phyloP scores from a whole-genome alignment of 345 rosid species.

The Citrus mangshanensis region DNA sequence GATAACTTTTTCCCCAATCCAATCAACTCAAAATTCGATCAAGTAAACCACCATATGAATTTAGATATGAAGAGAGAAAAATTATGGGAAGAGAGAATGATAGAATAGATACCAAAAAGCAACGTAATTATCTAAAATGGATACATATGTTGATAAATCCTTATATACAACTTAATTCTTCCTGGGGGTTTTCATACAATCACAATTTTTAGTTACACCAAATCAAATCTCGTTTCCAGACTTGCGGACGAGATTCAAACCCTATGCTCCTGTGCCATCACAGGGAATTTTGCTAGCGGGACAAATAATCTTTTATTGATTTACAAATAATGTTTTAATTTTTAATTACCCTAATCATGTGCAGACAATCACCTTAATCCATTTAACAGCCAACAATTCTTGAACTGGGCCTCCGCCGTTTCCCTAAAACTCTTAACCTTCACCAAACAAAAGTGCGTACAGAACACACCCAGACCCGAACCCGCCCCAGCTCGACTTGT shows the following conservation, averaged over 20 bases:
- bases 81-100: too few relatives aligned
- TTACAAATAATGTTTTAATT: slow-evolving; percentile 11
- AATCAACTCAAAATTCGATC: too few relatives aligned
- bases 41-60: too few relatives aligned
- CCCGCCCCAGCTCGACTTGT: slow-evolving; percentile 41
- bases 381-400: slow-evolving; percentile 59
- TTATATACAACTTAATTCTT: too few relatives aligned
- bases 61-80: too few relatives aligned
- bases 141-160: too few relatives aligned
- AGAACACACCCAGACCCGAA: slow-evolving; percentile 42
- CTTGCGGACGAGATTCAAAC: neutral
- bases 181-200: too few relatives aligned
- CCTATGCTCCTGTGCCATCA: neutral
- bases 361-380: neutral
- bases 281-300: too few relatives aligned
- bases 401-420: slow-evolving; percentile 48
- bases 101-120: too few relatives aligned
- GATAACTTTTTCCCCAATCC: too few relatives aligned
- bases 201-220: too few relatives aligned
- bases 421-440: slow-evolving; percentile 62
- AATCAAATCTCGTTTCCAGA: neutral
- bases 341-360: neutral
- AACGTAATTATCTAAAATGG: too few relatives aligned
- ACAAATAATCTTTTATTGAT: slow-evolving; percentile 2
- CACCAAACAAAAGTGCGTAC: slow-evolving; percentile 69